Evolutionary conservation across 2,329 filamentous ascomycete genomes (phyloP).

Genomic region (Colletotrichum liaoningense): DNA sequence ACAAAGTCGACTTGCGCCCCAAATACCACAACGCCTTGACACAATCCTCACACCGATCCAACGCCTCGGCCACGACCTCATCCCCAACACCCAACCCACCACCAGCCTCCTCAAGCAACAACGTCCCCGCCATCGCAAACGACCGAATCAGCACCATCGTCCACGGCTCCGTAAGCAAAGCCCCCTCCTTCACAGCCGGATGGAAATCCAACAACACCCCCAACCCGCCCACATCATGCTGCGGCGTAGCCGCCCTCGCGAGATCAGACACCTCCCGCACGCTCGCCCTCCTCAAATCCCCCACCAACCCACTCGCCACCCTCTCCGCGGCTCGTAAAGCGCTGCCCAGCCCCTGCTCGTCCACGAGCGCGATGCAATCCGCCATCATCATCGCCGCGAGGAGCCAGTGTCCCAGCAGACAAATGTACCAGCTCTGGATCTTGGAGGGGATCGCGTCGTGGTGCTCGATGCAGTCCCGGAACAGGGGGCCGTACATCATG

Average conservation of each 20-base stretch:
- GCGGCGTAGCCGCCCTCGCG: slow-evolving; percentile 55
- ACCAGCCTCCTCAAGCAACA: slow-evolving; percentile 48
- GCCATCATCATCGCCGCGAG: slow-evolving; percentile 66
- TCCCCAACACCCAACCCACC: too few species aligned
- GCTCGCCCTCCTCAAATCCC: slow-evolving; percentile 55
- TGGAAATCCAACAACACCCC: slow-evolving; percentile 56
- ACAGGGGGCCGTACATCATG: slow-evolving; percentile 61
- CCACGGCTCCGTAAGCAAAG: slow-evolving; percentile 71
- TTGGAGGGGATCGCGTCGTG: slow-evolving; percentile 62
- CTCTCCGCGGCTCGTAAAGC: slow-evolving; percentile 45
- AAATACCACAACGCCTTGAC: slow-evolving; percentile 65
- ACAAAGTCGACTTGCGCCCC: slow-evolving; percentile 55
- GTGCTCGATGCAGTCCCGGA: slow-evolving; percentile 60
- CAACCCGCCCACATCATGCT: slow-evolving; percentile 10
- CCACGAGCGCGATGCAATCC: slow-evolving; percentile 63
- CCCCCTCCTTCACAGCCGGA: slow-evolving; percentile 63
- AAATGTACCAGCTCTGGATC: slow-evolving; percentile 70
- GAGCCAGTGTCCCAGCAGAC: slow-evolving; percentile 68
- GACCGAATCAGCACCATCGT: slow-evolving; percentile 65
- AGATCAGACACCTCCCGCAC: slow-evolving; percentile 60
- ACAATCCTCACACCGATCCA: slow-evolving; percentile 56
- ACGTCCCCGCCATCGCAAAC: slow-evolving; percentile 59
- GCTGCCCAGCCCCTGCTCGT: slow-evolving; percentile 48
- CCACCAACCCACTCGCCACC: slow-evolving; percentile 46
- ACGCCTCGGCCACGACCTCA: background rate